phyloP scores from a whole-genome alignment of 768 basidiomycete genomes.

The Auricularia sp. region DNA sequence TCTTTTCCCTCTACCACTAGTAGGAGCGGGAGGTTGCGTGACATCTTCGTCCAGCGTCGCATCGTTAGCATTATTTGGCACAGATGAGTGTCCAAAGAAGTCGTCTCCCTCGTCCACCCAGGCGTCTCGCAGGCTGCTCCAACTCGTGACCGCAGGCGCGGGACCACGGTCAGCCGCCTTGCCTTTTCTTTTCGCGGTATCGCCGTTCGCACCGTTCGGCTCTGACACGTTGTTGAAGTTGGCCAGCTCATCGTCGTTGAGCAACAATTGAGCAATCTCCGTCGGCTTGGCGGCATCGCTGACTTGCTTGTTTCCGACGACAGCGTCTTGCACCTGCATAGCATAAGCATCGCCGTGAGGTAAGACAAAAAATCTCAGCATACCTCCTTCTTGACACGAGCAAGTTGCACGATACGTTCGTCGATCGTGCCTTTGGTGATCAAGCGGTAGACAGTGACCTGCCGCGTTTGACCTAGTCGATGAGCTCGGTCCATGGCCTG shows the following conservation, averaged over 20 bases:
- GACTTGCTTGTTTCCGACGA: constrained; percentile 93
- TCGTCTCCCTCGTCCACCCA: constrained; percentile 86
- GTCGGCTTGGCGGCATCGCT: constrained; percentile 89
- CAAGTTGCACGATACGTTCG: constrained; percentile 93
- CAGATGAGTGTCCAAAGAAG: constrained; percentile 57
- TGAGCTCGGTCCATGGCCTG: constrained; percentile 99
- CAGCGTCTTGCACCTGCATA: constrained; percentile 92
- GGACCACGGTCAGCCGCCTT: constrained; percentile 17
- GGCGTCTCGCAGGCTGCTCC: constrained; percentile 42
- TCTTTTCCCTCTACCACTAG: constrained; percentile 19
- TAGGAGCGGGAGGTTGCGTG: constrained; percentile 14
- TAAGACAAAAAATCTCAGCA: constrained; percentile 17
- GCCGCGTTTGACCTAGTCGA: constrained; percentile 90
- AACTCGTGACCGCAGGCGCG: constrained; percentile 24
- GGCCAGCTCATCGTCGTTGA: constrained; percentile 90
- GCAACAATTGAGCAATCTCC: constrained; percentile 89
- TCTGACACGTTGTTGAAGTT: constrained; percentile 34
- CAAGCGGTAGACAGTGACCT: constrained; percentile 92
- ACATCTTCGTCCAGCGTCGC: constrained; percentile 20
- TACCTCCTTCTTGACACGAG: constrained; percentile 94
- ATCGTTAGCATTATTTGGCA: constrained; percentile 17
- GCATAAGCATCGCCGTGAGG: neutral
- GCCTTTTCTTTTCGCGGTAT: constrained; percentile 17
- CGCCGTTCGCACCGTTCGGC: constrained; percentile 3
- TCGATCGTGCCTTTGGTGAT: constrained; percentile 93